Evolutionary conservation across 2,329 filamentous ascomycete genomes (phyloP).

Genomic region (Fusarium sp.): DNA sequence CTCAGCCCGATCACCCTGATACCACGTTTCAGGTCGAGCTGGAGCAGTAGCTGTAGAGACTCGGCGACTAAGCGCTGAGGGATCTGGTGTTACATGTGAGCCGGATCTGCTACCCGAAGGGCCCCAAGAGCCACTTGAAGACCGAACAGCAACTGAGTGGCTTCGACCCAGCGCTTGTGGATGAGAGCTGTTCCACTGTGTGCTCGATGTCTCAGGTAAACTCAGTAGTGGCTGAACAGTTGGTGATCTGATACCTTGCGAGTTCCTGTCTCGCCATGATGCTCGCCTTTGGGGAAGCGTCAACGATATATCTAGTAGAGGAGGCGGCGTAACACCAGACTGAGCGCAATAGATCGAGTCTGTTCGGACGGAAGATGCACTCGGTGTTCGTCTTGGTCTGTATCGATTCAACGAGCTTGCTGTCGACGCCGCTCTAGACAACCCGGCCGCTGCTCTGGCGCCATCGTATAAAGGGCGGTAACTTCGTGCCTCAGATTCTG

Average conservation of each 20-base stretch:
- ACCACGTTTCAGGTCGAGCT: neutral
- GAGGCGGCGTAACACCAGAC: neutral
- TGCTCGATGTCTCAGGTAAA: fast-evolving
- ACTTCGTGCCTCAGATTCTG: fast-evolving
- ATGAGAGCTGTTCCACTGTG: fast-evolving
- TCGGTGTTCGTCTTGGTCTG: neutral
- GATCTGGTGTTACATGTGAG: fast-evolving
- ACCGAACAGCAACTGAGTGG: neutral
- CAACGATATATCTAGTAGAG: neutral
- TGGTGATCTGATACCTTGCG: fast-evolving
- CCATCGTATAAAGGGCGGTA: neutral
- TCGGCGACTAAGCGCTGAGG: fast-evolving
- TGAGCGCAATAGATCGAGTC: constrained; percentile 10
- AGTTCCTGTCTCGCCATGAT: neutral
- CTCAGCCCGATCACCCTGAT: neutral
- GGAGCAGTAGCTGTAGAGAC: neutral
- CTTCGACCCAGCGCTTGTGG: neutral
- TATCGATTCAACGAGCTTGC: neutral
- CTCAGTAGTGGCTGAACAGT: fast-evolving
- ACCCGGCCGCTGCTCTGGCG: fast-evolving
- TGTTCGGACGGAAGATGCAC: neutral
- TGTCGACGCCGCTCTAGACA: neutral
- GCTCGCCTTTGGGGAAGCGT: neutral
- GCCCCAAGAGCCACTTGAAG: neutral
- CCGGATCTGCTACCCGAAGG: fast-evolving